phyloP scores from a whole-genome alignment of 2,329 filamentous ascomycete genomes.

The Plectosphaerella sp. region DNA sequence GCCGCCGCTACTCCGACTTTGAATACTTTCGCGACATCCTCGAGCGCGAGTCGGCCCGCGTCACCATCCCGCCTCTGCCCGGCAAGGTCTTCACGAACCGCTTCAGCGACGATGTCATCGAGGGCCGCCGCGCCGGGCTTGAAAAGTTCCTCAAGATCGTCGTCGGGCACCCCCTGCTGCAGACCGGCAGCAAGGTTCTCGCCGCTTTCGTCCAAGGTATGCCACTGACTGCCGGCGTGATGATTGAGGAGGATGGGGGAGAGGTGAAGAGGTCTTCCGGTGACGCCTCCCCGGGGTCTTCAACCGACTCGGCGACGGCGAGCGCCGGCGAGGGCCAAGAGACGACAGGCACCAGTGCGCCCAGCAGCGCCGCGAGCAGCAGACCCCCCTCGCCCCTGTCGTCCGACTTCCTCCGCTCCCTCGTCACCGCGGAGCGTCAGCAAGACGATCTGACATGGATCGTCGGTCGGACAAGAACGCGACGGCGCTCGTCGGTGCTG shows the following conservation, averaged over 20 bases:
- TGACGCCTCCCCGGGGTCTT: background rate
- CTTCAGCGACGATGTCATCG: slow-evolving; percentile 97
- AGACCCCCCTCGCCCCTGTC: background rate
- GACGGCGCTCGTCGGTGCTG: slow-evolving; percentile 1
- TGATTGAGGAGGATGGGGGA: background rate
- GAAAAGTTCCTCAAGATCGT: slow-evolving; percentile 98
- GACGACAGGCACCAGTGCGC: background rate
- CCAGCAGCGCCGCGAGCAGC: background rate
- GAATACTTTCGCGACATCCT: slow-evolving; percentile 98
- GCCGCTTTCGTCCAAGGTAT: slow-evolving; percentile 94
- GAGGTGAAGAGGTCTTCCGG: background rate
- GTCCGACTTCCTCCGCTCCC: slow-evolving; percentile 1
- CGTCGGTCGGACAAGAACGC: slow-evolving; percentile 1
- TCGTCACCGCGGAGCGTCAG: slow-evolving; percentile 1
- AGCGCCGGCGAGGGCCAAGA: background rate
- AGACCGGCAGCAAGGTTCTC: slow-evolving; percentile 95
- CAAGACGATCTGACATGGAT: slow-evolving; percentile 1
- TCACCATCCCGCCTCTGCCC: slow-evolving; percentile 91
- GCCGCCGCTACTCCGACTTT: slow-evolving; percentile 94
- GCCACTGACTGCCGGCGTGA: background rate
- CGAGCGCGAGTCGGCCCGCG: slow-evolving; percentile 88
- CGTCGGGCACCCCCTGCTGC: slow-evolving; percentile 89
- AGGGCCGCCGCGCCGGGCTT: slow-evolving; percentile 83
- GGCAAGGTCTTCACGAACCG: slow-evolving; percentile 98
- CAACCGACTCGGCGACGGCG: too few species aligned